Evolutionary conservation across 2,329 filamentous ascomycete genomes (phyloP).

Genomic region (Knufia petricola): DNA sequence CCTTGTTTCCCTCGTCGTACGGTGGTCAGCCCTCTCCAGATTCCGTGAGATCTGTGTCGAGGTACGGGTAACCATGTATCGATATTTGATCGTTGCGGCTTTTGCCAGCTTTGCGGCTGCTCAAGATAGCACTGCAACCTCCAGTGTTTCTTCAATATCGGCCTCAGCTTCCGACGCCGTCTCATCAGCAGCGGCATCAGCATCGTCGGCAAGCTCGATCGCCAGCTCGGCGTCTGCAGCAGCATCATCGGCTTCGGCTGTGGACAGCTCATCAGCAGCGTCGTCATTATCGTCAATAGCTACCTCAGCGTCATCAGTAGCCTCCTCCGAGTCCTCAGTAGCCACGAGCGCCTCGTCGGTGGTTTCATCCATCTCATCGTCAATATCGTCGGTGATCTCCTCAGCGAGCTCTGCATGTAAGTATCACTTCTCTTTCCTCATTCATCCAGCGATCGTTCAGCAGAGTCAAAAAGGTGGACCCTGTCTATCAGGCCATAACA

Average conservation of each 20-base stretch:
- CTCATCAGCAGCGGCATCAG: not conserved
- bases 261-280: not conserved
- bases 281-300: slow-evolving; percentile 3
- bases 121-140: not conserved
- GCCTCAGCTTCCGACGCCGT: not conserved
- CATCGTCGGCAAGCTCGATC: not conserved
- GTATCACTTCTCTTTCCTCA: not conserved
- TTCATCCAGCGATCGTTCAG: not conserved
- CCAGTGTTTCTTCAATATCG: not conserved
- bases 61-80: slow-evolving; percentile 5
- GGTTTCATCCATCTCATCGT: slow-evolving; percentile 24
- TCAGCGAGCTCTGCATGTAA: slow-evolving; percentile 2
- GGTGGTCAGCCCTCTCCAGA: not conserved
- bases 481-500: slow-evolving; percentile 5
- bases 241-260: not conserved
- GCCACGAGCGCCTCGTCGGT: slow-evolving; percentile 2
- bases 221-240: not conserved
- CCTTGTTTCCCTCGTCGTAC: not conserved
- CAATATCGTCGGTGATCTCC: not conserved
- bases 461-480: not conserved
- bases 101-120: not conserved
- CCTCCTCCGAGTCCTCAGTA: slow-evolving; percentile 1
- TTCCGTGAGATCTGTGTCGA: not conserved
- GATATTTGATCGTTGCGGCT: not conserved
- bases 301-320: slow-evolving; percentile 3